Evolutionary conservation across 495 filamentous ascomycete species (phyloP).

Genomic region (Gamarada debralockiae): DNA sequence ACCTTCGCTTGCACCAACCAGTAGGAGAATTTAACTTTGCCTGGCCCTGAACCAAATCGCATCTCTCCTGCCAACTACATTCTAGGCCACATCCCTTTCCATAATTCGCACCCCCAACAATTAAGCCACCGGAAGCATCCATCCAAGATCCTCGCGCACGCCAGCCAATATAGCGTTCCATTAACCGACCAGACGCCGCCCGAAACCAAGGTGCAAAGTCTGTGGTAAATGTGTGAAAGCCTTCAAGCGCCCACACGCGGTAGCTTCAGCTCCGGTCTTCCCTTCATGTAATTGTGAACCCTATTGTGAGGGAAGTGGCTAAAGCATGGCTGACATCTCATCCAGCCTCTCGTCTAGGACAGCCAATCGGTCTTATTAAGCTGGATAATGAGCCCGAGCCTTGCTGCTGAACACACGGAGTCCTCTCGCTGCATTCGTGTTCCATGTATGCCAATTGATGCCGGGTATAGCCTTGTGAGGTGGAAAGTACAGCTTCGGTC

Average conservation of each 20-base stretch:
- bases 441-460: too few relatives aligned
- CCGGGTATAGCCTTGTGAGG: too few relatives aligned
- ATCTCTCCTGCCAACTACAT: background rate
- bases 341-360: slow-evolving; percentile 1
- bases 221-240: background rate
- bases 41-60: background rate
- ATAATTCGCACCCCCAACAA: background rate
- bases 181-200: background rate
- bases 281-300: too few relatives aligned
- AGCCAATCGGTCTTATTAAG: slow-evolving; percentile 14
- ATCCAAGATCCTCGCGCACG: slow-evolving; percentile 1
- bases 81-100: background rate
- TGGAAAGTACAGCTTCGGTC: too few relatives aligned
- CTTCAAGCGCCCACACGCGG: background rate
- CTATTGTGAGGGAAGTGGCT: too few relatives aligned
- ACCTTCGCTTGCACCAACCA: slow-evolving; percentile 13
- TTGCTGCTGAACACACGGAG: background rate
- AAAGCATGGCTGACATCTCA: too few relatives aligned
- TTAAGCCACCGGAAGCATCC: slow-evolving; percentile 8
- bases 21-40: slow-evolving; percentile 11
- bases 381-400: slow-evolving; percentile 9
- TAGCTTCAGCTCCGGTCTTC: background rate
- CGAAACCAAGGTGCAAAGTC: background rate
- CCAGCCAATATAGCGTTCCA: background rate
- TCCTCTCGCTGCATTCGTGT: too few relatives aligned